Evolutionary conservation across 2,329 filamentous ascomycete species (phyloP), one percentile per base, ranked within the genome.

Genomic region (Alternaria infectoria): DNA sequence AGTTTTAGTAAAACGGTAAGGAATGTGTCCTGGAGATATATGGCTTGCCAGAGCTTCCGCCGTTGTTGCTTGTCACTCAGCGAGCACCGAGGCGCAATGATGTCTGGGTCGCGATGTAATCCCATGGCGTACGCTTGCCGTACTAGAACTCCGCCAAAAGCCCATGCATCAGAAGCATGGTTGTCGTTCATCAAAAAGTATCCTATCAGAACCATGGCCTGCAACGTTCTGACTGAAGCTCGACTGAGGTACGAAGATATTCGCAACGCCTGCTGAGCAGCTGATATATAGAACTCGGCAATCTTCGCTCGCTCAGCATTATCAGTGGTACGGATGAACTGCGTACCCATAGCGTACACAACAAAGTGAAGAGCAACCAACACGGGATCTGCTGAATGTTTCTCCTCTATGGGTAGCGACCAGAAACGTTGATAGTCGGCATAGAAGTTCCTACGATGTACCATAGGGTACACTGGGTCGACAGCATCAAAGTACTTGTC

Each of bases 111-210:
- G 15, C 92, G 88, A 75, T 95, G 91, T 12, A 95, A 79, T 0
- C 92, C 91, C 89, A 95, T 91, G 23, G 92, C 92, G 71, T 93
- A 94, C 0, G 91, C 88, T 78, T 95, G 92, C 25, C 91, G 86
- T 67, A 93, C 89, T 21, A 93, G 79, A 25, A 95, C 90, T 6
- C 92, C 92, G 0, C 90, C 90, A 82, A 93, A 95, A 0, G 91
- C 90, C 89, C 91, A 95, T 2, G 91, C 92, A 75, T 95, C 92
- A 0, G 90, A 92, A 5, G 91, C 91, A 71, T 94, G 91, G 71
- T 93, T 93, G 77, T 95, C 91, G 72, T 95, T 95, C 82, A 94
- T 93, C 36, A 95, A 83, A 70, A 95, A 95, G 74, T 94, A 94
- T 0, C 89, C 89, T 62, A 93, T 89, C n/a, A 95, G 80, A 0